phyloP scores from a whole-genome alignment of 2,329 filamentous ascomycete species.

The Fusarium bactridioides region DNA sequence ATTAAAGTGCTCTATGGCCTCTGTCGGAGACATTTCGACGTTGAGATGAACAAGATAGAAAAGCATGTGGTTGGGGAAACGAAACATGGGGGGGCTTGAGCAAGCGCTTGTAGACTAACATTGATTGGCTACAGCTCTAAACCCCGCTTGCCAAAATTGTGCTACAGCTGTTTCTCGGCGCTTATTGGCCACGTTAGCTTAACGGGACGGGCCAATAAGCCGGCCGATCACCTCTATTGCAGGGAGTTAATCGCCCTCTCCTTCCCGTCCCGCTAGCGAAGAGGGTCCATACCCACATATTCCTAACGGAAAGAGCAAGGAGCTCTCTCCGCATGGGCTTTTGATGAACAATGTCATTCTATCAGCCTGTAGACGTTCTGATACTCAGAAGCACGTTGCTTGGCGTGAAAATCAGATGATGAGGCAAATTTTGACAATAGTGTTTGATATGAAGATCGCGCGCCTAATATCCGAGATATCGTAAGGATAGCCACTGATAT shows the following conservation, averaged over 20 bases:
- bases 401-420: conserved; percentile 10
- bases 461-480: neutral
- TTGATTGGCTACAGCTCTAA: conserved; percentile 5
- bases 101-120: conserved; percentile 22
- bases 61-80: conserved; percentile 46
- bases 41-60: conserved; percentile 29
- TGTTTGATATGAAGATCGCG: neutral
- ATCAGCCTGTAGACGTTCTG: conserved; percentile 15
- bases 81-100: conserved; percentile 36
- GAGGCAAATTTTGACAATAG: conserved; percentile 1
- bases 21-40: conserved; percentile 4
- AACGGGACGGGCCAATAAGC: conserved; percentile 45
- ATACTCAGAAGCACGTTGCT: conserved; percentile 8
- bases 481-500: conserved; percentile 2
- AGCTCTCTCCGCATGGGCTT: neutral
- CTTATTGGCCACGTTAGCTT: conserved; percentile 48
- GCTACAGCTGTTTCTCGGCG: conserved; percentile 43
- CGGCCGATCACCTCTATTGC: conserved; percentile 45
- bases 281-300: conserved; percentile 21
- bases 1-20: neutral
- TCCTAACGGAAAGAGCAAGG: conserved; percentile 20
- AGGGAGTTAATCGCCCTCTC: conserved; percentile 48
- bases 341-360: neutral
- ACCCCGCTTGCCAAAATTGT: conserved; percentile 31
- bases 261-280: conserved; percentile 40